These are phyloP conservation scores for Alternaria viburni DNA, from an alignment of 2,329 filamentous ascomycete genomes.

Conservation along the genomic window DNA sequence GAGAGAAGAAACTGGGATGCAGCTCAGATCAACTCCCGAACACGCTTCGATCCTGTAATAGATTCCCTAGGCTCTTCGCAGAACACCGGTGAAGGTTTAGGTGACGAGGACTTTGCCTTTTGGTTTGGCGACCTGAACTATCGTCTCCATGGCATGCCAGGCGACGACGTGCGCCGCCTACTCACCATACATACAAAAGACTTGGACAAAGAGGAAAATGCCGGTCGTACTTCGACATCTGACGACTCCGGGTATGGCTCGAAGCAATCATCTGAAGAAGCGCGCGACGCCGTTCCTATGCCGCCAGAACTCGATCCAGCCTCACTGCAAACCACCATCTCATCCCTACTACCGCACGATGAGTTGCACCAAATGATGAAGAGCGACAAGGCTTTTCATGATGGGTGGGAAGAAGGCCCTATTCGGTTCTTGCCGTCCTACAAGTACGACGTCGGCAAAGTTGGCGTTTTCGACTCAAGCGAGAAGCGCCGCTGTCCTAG, in stretches of 20 bases:
- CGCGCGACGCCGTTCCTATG: constrained; percentile 42
- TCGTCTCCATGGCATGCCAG: constrained; percentile 83
- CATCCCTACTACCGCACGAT: constrained; percentile 87
- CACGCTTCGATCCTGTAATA: constrained; percentile 77
- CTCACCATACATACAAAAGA: constrained; percentile 84
- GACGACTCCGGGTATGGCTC: constrained; percentile 26
- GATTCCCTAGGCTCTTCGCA: constrained; percentile 68
- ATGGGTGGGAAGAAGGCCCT: constrained; percentile 88
- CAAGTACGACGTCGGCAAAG: constrained; percentile 95
- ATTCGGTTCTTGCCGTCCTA: constrained; percentile 94
- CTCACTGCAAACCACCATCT: constrained; percentile 85
- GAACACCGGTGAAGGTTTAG: constrained; percentile 69
- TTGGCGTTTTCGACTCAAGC: constrained; percentile 91
- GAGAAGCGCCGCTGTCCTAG: constrained; percentile 92
- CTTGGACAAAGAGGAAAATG: constrained; percentile 51
- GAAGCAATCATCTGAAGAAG: constrained; percentile 19
- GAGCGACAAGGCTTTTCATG: constrained; percentile 79
- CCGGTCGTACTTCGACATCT: constrained; percentile 23
- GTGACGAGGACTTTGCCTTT: constrained; percentile 91
- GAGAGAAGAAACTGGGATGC: constrained; percentile 92
- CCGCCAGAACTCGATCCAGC: constrained; percentile 72
- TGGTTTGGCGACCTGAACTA: constrained; percentile 99
- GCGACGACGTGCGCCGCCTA: constrained; percentile 85
- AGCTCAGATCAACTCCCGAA: constrained; percentile 75
- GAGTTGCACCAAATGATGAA: constrained; percentile 79